phyloP scores from a whole-genome alignment of 2,329 filamentous ascomycete genomes.

The Trichoderma sp. region DNA sequence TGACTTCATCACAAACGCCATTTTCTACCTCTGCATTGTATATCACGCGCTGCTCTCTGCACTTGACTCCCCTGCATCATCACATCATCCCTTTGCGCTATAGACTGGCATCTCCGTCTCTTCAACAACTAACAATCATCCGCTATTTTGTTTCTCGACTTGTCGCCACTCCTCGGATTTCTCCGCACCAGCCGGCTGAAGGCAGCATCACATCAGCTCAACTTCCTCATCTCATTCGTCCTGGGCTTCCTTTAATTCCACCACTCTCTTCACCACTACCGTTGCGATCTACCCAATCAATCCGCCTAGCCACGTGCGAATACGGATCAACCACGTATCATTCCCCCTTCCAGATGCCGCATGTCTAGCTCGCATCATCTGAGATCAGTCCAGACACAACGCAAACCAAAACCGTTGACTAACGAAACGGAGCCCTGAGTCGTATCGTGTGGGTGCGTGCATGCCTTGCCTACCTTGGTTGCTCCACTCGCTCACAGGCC shows the following conservation, averaged over 20 bases:
- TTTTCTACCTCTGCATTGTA: background rate
- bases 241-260: background rate
- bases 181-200: conserved; percentile 16
- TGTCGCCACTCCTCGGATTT: background rate
- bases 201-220: background rate
- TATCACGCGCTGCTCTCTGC: background rate
- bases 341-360: background rate
- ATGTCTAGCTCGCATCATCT: background rate
- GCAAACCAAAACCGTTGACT: background rate
- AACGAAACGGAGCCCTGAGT: background rate
- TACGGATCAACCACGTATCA: background rate
- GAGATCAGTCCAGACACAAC: background rate
- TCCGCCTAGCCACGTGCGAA: background rate
- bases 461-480: background rate
- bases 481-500: background rate
- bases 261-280: background rate
- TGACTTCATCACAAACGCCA: background rate
- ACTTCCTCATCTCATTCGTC: background rate
- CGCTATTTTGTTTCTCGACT: background rate
- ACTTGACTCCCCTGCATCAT: background rate
- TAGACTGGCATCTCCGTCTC: background rate
- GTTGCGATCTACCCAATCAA: background rate
- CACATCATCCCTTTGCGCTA: background rate
- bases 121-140: background rate
- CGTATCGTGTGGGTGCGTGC: conserved; percentile 5